These are phyloP conservation scores for Lojkania enalia DNA, from an alignment of 2,329 filamentous ascomycete species.

Conservation along the genomic window DNA sequence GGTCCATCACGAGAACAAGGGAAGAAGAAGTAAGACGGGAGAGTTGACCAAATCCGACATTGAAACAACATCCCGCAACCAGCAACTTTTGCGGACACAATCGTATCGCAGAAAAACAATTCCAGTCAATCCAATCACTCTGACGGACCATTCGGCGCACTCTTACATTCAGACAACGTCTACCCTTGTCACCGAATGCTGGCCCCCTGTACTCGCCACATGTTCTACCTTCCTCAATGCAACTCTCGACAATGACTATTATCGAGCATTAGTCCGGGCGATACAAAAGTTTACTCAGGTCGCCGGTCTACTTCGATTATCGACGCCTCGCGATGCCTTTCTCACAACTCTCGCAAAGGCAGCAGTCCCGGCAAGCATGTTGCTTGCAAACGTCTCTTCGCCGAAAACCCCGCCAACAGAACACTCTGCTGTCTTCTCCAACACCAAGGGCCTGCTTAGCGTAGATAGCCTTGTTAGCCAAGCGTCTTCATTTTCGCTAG, in stretches of 20 bases:
- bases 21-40: constrained; percentile 47
- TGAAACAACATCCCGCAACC: constrained; percentile 19
- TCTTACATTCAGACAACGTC: constrained; percentile 76
- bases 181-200: constrained; percentile 84
- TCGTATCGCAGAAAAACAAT: constrained; percentile 76
- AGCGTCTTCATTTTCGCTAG: constrained; percentile 55
- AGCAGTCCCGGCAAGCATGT: constrained; percentile 78
- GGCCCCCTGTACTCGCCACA: constrained; percentile 92
- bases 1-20: constrained; percentile 69
- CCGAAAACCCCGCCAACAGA: constrained; percentile 53
- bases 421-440: constrained; percentile 64
- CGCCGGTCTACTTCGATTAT: constrained; percentile 80
- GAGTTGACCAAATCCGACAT: constrained; percentile 26
- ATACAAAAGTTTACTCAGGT: constrained; percentile 97
- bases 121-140: constrained; percentile 78
- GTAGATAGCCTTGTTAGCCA: constrained; percentile 71
- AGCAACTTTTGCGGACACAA: constrained; percentile 60
- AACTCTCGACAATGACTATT: constrained; percentile 88
- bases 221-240: constrained; percentile 96
- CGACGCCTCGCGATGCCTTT: constrained; percentile 89
- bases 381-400: constrained; percentile 46
- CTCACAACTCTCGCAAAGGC: constrained; percentile 92
- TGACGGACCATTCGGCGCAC: constrained; percentile 73
- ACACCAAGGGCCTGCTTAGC: constrained; percentile 72
- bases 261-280: constrained; percentile 85